Evolutionary conservation across 108 stramenopile genomes (phyloP), one percentile per base, ranked within the genome.

Genomic region (Fistulifera pelliculosa): DNA sequence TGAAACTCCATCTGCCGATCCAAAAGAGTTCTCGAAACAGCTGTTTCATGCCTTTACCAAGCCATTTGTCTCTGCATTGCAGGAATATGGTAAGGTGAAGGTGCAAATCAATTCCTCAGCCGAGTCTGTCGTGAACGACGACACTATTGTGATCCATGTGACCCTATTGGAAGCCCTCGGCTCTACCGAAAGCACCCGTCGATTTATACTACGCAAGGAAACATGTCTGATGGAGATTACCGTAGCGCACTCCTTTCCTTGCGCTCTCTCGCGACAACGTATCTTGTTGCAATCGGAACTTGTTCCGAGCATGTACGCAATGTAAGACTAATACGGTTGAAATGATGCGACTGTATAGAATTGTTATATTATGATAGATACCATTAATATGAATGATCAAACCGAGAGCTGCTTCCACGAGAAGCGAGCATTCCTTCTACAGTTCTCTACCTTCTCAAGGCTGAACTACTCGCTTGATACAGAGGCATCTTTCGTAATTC

Each of bases 231-330:
- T 79, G 0, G 80, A 93, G 59, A 61, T 77, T 49, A 80, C 85
- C 1, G 87, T 88, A 43, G 85, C 85, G 1, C 69, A 73, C 17
- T 53, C 61, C 39, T 88, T 88, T 44, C 90, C 90, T 39, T 84
- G 81, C 50, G 70, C 71, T 38, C 43, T 84, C 0, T 88, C 90
- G 4, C 71, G 90, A 17, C 90, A 92, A 57, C 72, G 85, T 14
- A 63, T 64, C 12, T 42, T 84, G 35, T 42, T 90, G 18, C 76
- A 80, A 25, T 76, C 56, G 6, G 56, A 44, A 24, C 2, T 51
- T 45, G 44, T 45, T 19, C 19, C 44, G 44, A 35, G 31, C 8
- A 35, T 8, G 44, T 47, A 47, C 10, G 10, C 44, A 47, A 11
- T 47, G 3, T 47, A 47, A n/a, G n/a, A n/a, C n/a, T n/a, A n/a